phyloP scores from a whole-genome alignment of 176 grass and related monocot genomes.

The Musa troglodytarum region DNA sequence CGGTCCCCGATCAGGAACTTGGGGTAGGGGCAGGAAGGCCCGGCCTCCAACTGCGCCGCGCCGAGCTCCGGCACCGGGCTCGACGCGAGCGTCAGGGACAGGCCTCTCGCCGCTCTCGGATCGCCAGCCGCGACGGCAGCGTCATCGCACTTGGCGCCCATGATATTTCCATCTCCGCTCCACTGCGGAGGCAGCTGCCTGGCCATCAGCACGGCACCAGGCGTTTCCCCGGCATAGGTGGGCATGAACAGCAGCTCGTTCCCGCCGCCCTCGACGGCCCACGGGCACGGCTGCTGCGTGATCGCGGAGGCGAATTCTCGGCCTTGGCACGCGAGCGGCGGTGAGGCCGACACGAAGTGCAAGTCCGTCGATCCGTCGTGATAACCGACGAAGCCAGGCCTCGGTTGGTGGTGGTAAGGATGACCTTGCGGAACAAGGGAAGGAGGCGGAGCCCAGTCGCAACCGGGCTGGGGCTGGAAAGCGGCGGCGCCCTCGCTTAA shows the following conservation, averaged over 20 bases:
- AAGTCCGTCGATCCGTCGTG: background rate
- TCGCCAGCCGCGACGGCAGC: background rate
- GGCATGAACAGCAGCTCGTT: slow-evolving; percentile 2
- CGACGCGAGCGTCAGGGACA: background rate
- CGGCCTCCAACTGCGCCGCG: background rate
- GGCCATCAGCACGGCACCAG: background rate
- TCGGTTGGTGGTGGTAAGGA: background rate
- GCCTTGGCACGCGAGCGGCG: background rate
- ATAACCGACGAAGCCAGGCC: background rate
- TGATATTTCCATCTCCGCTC: background rate
- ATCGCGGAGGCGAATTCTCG: background rate
- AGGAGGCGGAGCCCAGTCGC: background rate
- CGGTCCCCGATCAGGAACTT: background rate
- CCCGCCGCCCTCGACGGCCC: background rate
- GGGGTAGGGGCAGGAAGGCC: background rate
- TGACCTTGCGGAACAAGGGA: background rate
- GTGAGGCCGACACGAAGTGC: background rate
- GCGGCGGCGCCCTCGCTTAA: background rate
- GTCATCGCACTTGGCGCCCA: background rate
- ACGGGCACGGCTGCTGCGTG: background rate
- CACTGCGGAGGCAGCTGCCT: slow-evolving; percentile 1
- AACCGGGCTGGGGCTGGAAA: background rate
- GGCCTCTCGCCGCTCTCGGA: background rate
- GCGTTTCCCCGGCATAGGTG: background rate
- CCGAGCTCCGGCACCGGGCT: background rate